Conservation (phyloP, 73 alveolate genomes). For the Paramecium octaurelia region DNA sequence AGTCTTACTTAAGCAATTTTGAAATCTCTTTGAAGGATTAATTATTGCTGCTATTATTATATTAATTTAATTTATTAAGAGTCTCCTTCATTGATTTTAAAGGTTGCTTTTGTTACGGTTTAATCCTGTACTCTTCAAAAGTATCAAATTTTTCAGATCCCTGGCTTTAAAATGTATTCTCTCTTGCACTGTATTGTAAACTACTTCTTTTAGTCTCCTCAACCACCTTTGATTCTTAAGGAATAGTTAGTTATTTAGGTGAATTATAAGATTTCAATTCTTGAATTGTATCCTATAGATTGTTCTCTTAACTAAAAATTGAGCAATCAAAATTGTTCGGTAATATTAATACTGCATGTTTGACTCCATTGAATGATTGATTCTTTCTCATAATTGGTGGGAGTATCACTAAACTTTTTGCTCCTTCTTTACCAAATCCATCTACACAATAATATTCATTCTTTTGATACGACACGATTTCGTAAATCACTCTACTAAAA, state of each 20-base stretch:
- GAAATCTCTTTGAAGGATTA: neutral
- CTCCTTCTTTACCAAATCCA: conserved; percentile 55
- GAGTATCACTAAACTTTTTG: neutral
- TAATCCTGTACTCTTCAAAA: neutral
- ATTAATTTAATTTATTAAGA: neutral
- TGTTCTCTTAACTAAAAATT: neutral
- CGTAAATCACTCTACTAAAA: neutral
- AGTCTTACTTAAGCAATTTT: neutral
- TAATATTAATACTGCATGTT: conserved; percentile 22
- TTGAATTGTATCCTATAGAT: neutral
- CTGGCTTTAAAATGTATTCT: neutral
- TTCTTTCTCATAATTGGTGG: conserved; percentile 56
- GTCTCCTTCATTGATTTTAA: neutral
- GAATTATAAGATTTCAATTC: conserved; percentile 32
- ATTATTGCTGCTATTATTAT: neutral
- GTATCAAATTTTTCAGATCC: neutral
- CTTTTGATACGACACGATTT: neutral
- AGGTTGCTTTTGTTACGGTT: neutral
- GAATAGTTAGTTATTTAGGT: conserved; percentile 6
- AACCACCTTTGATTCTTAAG: neutral
- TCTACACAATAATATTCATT: conserved; percentile 54
- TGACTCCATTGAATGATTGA: conserved; percentile 33
- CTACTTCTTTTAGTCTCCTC: neutral
- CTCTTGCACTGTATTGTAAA: neutral
- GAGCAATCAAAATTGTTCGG: neutral